Base-by-base conservation (phyloP, 495 filamentous ascomycete species). In the Hyaloscypha hepaticicola region DNA sequence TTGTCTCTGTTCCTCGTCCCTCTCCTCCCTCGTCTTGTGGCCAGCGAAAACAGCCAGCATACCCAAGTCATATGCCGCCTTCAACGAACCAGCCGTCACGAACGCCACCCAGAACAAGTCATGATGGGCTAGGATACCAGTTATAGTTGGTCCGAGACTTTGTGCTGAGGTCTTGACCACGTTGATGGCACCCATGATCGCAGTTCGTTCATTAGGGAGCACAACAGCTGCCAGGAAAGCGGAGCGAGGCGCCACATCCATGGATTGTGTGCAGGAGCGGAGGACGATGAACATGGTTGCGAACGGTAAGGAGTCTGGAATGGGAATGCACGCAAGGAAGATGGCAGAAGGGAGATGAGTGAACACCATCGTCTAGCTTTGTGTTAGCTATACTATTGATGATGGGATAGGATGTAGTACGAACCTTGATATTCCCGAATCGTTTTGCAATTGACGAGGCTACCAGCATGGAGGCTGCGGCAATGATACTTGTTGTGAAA, bases 161-260 rank as follows among this genome's bases (percentile, higher is more conserved):
- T 87, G 79, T 19, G 83, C 77, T 14, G 82, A 74, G 3, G 87
- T 89, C 73, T 90, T 87, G 41, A 87, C 80, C 1, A 90, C 85
- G 67, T 90, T 87, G 22, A 90, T 82, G 0, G 86, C 75, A 0
- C 88, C 88, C 87, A 92, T 87, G n/a, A 91, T 84, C 1, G 90
- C 89, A 2, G 92, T 96, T 16, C 91, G 83, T 74, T 94, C 91
- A 63, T 84, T 81, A 0, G 88, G 82, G 38, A 86, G 82, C 16
- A 94, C 81, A 0, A 87, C 85, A 0, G 86, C 85, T 0, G 91
- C 87, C 7, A 95, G 79, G 74, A 95, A 94, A 0, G 92, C 91
- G 0, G 88, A 83, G 3, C 91, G 84, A 0, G 92, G 92, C 0
- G 90, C 90, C 63, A 88, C 85, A 68, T 96, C 92, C 91, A 95